These are phyloP conservation scores for Escallonia rubra DNA, from an alignment of 129 eudicot species.

Conservation along the genomic window DNA sequence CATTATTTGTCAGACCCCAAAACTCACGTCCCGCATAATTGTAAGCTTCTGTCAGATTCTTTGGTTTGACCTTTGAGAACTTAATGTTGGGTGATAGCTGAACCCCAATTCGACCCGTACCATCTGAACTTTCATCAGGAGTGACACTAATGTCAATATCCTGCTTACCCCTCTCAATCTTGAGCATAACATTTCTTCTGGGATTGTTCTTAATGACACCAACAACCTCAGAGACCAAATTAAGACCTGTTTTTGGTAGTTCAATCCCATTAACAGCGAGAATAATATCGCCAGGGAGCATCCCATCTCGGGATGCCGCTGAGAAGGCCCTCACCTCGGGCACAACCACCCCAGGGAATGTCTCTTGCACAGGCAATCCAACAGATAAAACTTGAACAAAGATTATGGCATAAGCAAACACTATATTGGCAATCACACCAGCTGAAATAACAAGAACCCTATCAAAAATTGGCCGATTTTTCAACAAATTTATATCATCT, in stretches of 20 bases:
- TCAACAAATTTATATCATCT: slow-evolving; percentile 72
- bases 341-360: slow-evolving; percentile 82
- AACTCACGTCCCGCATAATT: slow-evolving; percentile 70
- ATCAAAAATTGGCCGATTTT: slow-evolving; percentile 82
- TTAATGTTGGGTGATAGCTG: slow-evolving; percentile 71
- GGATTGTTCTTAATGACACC: slow-evolving; percentile 74
- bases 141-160: slow-evolving; percentile 54
- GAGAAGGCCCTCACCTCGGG: slow-evolving; percentile 84
- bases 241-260: slow-evolving; percentile 48
- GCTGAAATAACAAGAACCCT: slow-evolving; percentile 88
- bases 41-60: slow-evolving; percentile 53
- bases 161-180: slow-evolving; percentile 44
- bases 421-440: slow-evolving; percentile 84
- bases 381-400: slow-evolving; percentile 73
- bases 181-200: slow-evolving; percentile 43
- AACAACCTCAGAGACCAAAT: slow-evolving; percentile 71
- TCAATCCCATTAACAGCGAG: slow-evolving; percentile 54
- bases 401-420: slow-evolving; percentile 74
- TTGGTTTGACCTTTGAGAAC: slow-evolving; percentile 58
- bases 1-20: slow-evolving; percentile 68
- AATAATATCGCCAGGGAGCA: slow-evolving; percentile 76
- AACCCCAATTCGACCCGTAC: slow-evolving; percentile 81
- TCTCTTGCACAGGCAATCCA: slow-evolving; percentile 93
- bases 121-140: slow-evolving; percentile 75
- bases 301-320: slow-evolving; percentile 84